These are phyloP conservation scores for Podospora didyma DNA, from an alignment of 495 filamentous ascomycete genomes.

Conservation along the genomic window DNA sequence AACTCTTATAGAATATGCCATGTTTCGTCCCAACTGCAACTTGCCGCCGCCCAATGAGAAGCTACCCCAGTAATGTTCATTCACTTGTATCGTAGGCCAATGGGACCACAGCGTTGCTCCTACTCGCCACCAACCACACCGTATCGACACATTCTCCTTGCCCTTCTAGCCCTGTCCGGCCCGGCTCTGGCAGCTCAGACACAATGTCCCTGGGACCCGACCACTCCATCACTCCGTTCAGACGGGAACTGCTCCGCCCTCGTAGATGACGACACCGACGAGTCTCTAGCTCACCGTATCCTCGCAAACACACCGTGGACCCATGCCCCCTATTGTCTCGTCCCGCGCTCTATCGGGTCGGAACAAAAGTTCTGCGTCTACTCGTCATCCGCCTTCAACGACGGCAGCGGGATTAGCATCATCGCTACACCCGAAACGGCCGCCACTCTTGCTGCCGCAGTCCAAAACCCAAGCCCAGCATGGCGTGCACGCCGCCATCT, in stretches of 20 bases:
- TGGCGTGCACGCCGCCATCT: slow-evolving; percentile 10
- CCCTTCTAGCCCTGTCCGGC: not conserved
- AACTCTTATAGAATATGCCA: no score
- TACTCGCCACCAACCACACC: not conserved
- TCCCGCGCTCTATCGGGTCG: slow-evolving; percentile 1
- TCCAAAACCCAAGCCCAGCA: slow-evolving; percentile 17
- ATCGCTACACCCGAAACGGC: slow-evolving; percentile 26
- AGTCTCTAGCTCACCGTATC: no score
- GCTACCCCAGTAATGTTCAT: no score
- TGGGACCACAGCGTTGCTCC: no score
- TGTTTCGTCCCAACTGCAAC: no score
- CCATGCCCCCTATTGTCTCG: slow-evolving; percentile 9
- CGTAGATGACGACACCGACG: slow-evolving; percentile 6
- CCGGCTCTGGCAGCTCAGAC: not conserved
- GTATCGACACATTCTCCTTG: not conserved
- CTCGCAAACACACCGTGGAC: slow-evolving; percentile 15
- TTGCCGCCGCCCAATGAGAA: no score
- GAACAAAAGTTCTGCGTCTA: slow-evolving; percentile 29
- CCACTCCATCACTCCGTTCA: not conserved
- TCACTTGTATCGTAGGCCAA: no score
- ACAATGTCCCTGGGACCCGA: not conserved
- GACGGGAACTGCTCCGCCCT: not conserved
- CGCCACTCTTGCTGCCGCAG: slow-evolving; percentile 19
- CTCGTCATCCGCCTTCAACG: slow-evolving; percentile 25
- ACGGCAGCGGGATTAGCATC: slow-evolving; percentile 20